Evolutionary conservation across 2,329 filamentous ascomycete species (phyloP), one percentile per base, ranked within the genome.

Genomic region (Calycina herbarum): DNA sequence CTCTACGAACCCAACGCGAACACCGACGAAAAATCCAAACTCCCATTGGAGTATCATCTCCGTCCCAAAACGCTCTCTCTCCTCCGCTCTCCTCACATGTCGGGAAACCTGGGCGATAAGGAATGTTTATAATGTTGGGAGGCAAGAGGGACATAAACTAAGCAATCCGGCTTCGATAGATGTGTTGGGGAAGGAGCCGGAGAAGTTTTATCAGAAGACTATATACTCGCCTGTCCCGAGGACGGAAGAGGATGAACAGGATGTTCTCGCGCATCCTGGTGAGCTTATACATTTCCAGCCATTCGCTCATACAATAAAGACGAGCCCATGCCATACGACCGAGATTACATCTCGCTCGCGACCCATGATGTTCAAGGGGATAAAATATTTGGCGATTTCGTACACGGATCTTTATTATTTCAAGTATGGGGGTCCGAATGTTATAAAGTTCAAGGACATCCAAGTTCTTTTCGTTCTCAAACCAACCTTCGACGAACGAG

Each of bases 31-130:
- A 17, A 29, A 27, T 5, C 10, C 24, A 42, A 29, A 24, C 2
- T 20, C 33, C 3, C 58, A 29, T 20, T 60, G 58, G 58, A 60
- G 27, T 24, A 60, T 60, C 35, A 6, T 60, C 33, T 60, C 58
- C 1, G 27, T 45, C 6, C 58, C 58, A 3, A 58, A 38, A 15
- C 33, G 58, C 3, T n/a, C n/a, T 27, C 15, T 17, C 7, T n/a
- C 38, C 33, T 17, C 58, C 6, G 58, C 27, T 13, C 3, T 60
- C 3, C 58, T 40, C 24, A 11, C 58, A 13, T 60, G 58, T 29
- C 58, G 40, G 3, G 58, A 60, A 60, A 38, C 58, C 2, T 40
- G 58, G 38, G 20, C 33, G 2, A 11, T 60, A 6, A 24, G n/a
- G 20, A 6, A n/a, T 2, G 17, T 13, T 17, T 60, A n/a, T 27